Conservation (phyloP, 306 rosid genomes). For the Herpetospermum pedunculosum region DNA sequence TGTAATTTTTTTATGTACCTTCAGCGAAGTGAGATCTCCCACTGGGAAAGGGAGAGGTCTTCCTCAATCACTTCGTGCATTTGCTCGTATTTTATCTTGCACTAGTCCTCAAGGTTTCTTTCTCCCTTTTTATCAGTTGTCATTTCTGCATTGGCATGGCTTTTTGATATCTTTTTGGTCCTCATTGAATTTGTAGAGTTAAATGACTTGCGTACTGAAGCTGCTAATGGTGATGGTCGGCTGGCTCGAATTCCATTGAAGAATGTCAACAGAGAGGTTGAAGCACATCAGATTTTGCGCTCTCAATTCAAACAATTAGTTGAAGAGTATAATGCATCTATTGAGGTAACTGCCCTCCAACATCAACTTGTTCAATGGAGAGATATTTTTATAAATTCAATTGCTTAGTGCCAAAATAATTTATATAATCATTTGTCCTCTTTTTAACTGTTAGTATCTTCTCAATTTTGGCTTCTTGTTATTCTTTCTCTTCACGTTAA, state of each 20-base stretch:
- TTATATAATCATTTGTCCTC: not conserved
- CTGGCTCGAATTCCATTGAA: slow-evolving; percentile 52
- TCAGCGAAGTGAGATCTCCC: slow-evolving; percentile 51
- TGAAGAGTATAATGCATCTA: slow-evolving; percentile 29
- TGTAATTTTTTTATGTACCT: slow-evolving; percentile 10
- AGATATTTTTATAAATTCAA: not conserved
- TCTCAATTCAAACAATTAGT: slow-evolving; percentile 28
- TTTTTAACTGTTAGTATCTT: not conserved
- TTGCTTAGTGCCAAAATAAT: not conserved
- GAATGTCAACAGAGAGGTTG: slow-evolving; percentile 38
- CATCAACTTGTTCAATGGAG: not conserved
- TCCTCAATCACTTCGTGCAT: slow-evolving; percentile 69
- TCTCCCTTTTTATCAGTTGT: not conserved
- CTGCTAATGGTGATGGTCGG: slow-evolving; percentile 59
- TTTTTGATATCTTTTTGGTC: slow-evolving; percentile 8
- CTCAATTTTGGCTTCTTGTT: not conserved
- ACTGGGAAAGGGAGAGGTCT: slow-evolving; percentile 59
- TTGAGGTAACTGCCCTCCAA: slow-evolving; percentile 30
- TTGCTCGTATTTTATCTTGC: slow-evolving; percentile 59
- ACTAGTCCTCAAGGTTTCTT: slow-evolving; percentile 31
- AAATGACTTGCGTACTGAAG: slow-evolving; percentile 39
- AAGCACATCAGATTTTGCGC: slow-evolving; percentile 50
- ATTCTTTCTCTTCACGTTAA: not conserved
- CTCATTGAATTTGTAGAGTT: slow-evolving; percentile 39
- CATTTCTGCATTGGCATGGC: not conserved